These are phyloP conservation scores for Trichophaea hybrida DNA, from an alignment of 2,329 filamentous ascomycete genomes.

Conservation along the genomic window DNA sequence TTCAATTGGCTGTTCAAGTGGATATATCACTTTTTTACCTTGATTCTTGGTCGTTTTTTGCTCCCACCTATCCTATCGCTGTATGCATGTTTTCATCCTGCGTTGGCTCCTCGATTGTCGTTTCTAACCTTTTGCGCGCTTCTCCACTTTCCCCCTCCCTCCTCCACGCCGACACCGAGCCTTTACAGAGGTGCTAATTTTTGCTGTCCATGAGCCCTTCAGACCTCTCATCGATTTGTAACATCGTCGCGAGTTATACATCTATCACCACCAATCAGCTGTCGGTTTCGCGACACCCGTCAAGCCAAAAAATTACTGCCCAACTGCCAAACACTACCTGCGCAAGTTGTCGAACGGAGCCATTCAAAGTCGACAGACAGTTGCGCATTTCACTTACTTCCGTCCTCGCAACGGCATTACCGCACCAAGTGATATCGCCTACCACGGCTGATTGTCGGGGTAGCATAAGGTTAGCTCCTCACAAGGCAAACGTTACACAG, in stretches of 20 bases:
- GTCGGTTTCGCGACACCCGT: not conserved
- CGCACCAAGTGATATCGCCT: not conserved
- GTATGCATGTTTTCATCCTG: not conserved
- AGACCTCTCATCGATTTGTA: not conserved
- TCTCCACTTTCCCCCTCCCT: not conserved
- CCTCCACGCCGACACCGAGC: not conserved
- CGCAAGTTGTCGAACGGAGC: not conserved
- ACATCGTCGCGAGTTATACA: not conserved
- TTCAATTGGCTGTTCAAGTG: not conserved
- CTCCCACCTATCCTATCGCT: not conserved
- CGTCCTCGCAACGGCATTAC: not conserved
- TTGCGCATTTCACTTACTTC: not conserved
- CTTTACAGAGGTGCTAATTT: not conserved
- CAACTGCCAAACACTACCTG: not conserved
- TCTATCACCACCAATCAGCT: not conserved
- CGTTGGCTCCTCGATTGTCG: not conserved
- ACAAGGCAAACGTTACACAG: not conserved
- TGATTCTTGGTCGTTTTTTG: not conserved
- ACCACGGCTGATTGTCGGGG: not conserved
- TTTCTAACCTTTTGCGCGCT: not conserved
- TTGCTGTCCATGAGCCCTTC: not conserved
- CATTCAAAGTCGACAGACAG: not conserved
- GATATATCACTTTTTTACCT: not conserved
- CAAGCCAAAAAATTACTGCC: not conserved
- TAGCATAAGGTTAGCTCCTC: constrained; percentile 1